A percentile compares a stretch with the other conserved stretches of the same genome.
Conservation (phyloP, 1,284 basidiomycete genomes). For the Amylostereum areolatum region DNA sequence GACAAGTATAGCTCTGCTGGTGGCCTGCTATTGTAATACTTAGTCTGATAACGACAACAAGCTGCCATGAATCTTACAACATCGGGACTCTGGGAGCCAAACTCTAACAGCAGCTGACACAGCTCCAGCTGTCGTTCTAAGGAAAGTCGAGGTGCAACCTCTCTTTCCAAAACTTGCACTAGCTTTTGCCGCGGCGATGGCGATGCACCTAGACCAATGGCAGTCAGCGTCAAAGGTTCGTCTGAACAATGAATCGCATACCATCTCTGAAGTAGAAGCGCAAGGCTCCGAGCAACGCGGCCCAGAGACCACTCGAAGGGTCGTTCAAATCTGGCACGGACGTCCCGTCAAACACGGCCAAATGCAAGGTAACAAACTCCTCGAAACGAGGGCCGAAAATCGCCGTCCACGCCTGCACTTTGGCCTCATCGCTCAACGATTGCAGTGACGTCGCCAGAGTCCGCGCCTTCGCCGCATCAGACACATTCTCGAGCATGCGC, state of each 20-base stretch:
- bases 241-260: conserved; percentile 18
- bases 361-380: conserved; percentile 41
- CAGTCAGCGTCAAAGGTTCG: neutral
- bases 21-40: conserved; percentile 33
- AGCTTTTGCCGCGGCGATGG: conserved; percentile 32
- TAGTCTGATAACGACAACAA: no score
- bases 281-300: conserved; percentile 39
- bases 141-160: conserved; percentile 46
- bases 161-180: conserved; percentile 37
- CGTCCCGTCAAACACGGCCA: conserved; percentile 52
- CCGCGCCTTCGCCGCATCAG: conserved; percentile 58
- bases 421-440: conserved; percentile 28
- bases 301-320: conserved; percentile 38
- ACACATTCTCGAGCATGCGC: conserved; percentile 50
- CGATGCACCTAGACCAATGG: conserved; percentile 19
- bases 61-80: conserved; percentile 31
- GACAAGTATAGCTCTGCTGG: conserved; percentile 46
- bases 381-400: conserved; percentile 25
- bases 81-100: conserved; percentile 38
- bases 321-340: conserved; percentile 42
- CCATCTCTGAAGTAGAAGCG: conserved; percentile 40
- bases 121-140: conserved; percentile 49
- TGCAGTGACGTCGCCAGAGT: conserved; percentile 61
- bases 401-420: conserved; percentile 4
- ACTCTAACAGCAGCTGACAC: conserved; percentile 47